Conservation (phyloP, 148 eudicot genomes). For the Nepenthes mirabilis region DNA sequence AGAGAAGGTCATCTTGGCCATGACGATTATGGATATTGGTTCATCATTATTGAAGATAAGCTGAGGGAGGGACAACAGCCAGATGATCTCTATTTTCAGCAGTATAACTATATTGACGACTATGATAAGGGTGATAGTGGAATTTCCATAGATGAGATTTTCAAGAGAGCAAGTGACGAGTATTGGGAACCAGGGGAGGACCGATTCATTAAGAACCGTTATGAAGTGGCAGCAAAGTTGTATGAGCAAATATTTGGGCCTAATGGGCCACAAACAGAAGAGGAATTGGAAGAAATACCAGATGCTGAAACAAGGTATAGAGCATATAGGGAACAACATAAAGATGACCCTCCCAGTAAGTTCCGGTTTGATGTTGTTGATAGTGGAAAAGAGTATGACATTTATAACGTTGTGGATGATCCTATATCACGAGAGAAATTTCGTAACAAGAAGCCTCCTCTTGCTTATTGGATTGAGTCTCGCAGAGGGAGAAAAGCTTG, state of each 20-base stretch:
- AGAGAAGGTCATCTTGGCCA: constrained; percentile 90
- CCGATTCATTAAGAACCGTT: constrained; percentile 49
- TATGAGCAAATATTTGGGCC: constrained; percentile 94
- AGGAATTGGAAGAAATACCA: constrained; percentile 80
- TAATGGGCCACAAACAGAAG: constrained; percentile 88
- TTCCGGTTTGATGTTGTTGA: constrained; percentile 78
- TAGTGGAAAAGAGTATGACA: constrained; percentile 58
- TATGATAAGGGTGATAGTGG: constrained; percentile 95
- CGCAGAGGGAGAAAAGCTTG: constrained; percentile 95
- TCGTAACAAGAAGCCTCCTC: constrained; percentile 67
- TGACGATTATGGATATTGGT: constrained; percentile 97
- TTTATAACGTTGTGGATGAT: constrained; percentile 55
- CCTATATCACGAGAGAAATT: constrained; percentile 66
- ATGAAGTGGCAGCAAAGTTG: constrained; percentile 62
- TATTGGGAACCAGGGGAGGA: constrained; percentile 99
- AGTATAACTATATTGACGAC: constrained; percentile 77
- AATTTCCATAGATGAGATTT: constrained; percentile 47
- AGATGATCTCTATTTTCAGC: constrained; percentile 81
- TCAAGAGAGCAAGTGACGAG: constrained; percentile 80
- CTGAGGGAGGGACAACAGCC: constrained; percentile 81
- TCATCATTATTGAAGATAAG: constrained; percentile 80
- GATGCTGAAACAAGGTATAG: constrained; percentile 83
- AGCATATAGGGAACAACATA: constrained; percentile 80
- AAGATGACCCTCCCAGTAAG: constrained; percentile 82
- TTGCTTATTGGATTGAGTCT: constrained; percentile 88